Percentiles rank a stretch among this genome's conserved stretches.
Conservation (phyloP, 306 rosid genomes). For the Pterocarpus santalinus region DNA sequence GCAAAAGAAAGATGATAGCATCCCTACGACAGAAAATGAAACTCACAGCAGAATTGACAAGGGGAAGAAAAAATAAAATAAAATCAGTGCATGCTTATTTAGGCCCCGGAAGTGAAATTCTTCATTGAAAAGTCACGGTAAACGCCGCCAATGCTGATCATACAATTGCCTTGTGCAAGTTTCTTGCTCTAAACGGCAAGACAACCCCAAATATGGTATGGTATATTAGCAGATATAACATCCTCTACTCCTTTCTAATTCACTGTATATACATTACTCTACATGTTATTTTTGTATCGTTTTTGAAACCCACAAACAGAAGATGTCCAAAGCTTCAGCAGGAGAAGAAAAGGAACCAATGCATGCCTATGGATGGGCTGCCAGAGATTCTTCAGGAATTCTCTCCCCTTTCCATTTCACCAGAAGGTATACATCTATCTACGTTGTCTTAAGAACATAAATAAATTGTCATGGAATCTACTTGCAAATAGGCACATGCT, state of each 20-base stretch:
- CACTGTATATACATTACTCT: neutral
- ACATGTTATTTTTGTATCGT: neutral
- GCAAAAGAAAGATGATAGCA: no score
- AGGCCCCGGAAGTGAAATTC: neutral
- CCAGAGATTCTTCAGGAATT: constrained; percentile 41
- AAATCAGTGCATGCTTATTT: no score
- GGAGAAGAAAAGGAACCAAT: neutral
- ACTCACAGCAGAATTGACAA: no score
- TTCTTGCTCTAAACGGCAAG: neutral
- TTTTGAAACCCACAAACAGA: neutral
- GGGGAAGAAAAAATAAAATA: no score
- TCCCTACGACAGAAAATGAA: no score
- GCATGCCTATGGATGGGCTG: constrained; percentile 43
- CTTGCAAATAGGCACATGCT: no score
- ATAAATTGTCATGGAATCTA: no score
- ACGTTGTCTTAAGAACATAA: neutral
- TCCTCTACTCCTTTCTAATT: neutral
- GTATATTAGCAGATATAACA: neutral
- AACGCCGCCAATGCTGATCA: neutral
- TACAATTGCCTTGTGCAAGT: neutral
- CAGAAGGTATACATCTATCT: constrained; percentile 34
- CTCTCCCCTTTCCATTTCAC: constrained; percentile 56
- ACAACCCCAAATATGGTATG: neutral
- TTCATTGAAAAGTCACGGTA: neutral
- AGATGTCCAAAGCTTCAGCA: neutral